Evolutionary conservation across 345 rosid species (phyloP).

Genomic region (Passiflora organensis): DNA sequence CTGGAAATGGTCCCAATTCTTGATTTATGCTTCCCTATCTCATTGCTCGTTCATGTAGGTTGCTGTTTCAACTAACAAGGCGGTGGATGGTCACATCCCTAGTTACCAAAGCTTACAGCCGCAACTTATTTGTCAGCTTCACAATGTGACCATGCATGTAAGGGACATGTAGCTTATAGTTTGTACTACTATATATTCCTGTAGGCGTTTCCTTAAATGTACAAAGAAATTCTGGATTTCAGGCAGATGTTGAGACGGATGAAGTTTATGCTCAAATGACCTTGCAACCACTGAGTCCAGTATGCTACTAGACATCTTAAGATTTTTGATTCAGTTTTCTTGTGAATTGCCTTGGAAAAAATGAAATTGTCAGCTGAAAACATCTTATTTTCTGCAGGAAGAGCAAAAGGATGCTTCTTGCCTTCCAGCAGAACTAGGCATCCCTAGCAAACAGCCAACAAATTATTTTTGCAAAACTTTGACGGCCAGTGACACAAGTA

Average conservation of each 20-base stretch:
- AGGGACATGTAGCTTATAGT: constrained; percentile 24
- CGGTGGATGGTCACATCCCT: constrained; percentile 89
- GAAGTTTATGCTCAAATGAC: constrained; percentile 99
- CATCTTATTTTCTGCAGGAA: constrained; percentile 59
- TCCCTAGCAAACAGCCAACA: constrained; percentile 87
- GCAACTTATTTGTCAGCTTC: constrained; percentile 95
- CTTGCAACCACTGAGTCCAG: constrained; percentile 85
- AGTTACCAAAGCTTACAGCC: constrained; percentile 94
- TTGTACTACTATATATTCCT: constrained; percentile 4
- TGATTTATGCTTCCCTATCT: neutral
- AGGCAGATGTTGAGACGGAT: constrained; percentile 98
- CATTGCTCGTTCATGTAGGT: constrained; percentile 40
- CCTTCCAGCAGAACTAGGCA: constrained; percentile 85
- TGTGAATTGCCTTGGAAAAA: neutral
- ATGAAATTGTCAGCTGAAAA: neutral
- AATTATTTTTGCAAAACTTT: constrained; percentile 95
- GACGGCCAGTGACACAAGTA: constrained; percentile 99
- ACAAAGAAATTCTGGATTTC: constrained; percentile 33
- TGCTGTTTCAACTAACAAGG: constrained; percentile 92
- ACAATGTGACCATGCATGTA: constrained; percentile 98
- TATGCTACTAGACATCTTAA: constrained; percentile 28
- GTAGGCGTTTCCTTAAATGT: constrained; percentile 10
- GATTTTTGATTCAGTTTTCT: neutral
- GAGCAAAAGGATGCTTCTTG: constrained; percentile 81
- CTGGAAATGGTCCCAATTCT: neutral